Conservation (phyloP, 208 protist species). For the Vickermania spadyakhi region DNA sequence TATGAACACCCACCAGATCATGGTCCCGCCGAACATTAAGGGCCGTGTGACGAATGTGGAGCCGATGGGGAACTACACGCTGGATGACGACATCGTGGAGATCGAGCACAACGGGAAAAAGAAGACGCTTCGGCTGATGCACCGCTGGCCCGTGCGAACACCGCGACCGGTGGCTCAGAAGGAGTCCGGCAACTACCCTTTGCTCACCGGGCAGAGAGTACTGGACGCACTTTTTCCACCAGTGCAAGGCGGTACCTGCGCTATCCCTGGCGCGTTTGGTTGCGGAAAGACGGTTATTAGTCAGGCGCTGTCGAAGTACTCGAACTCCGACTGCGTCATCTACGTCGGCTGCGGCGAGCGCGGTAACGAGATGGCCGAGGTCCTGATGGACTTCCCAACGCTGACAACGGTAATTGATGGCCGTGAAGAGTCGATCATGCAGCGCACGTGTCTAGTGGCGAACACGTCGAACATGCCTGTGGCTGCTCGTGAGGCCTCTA, state of each 20-base stretch:
- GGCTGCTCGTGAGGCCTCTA: conserved; percentile 99
- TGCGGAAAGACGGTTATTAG: conserved; percentile 99
- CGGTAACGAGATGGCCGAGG: conserved; percentile 99
- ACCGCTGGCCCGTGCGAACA: conserved; percentile 97
- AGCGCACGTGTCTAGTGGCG: conserved; percentile 99
- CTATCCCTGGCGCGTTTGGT: conserved; percentile 99
- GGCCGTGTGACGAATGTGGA: conserved; percentile 94
- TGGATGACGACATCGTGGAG: conserved; percentile 90
- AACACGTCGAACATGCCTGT: conserved; percentile 99
- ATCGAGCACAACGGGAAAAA: conserved; percentile 89
- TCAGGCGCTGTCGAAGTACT: conserved; percentile 99
- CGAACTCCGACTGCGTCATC: conserved; percentile 99
- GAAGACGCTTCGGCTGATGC: conserved; percentile 90
- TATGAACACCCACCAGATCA: conserved; percentile 95
- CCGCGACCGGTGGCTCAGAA: conserved; percentile 94
- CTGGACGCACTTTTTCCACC: conserved; percentile 99
- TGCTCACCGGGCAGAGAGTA: conserved; percentile 99
- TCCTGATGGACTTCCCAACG: conserved; percentile 99
- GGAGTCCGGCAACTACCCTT: conserved; percentile 93
- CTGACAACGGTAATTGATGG: conserved; percentile 94
- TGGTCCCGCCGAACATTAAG: conserved; percentile 92
- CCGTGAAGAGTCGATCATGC: conserved; percentile 98
- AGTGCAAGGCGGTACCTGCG: conserved; percentile 99
- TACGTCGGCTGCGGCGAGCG: conserved; percentile 99
- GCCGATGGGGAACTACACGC: conserved; percentile 89